Evolutionary conservation across 2,329 filamentous ascomycete genomes (phyloP).

Genomic region (Meredithiella fracta): DNA sequence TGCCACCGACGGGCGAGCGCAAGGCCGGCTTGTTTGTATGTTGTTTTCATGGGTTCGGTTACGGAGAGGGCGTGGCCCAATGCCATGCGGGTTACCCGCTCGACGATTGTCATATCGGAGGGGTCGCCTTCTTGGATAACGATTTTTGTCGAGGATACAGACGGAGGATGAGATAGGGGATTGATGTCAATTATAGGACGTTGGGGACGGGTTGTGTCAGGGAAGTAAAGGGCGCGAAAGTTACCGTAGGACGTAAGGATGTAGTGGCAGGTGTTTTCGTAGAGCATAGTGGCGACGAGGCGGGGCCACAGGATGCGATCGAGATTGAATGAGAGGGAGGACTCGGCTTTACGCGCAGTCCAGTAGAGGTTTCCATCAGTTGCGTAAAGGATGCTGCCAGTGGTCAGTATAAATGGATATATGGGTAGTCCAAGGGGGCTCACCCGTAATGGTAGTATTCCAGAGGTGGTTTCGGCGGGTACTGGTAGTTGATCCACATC

Average conservation of each 20-base stretch:
- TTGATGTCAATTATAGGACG: slow-evolving; percentile 9
- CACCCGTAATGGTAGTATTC: slow-evolving; percentile 13
- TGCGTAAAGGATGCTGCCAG: slow-evolving; percentile 8
- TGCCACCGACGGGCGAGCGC: slow-evolving; percentile 23
- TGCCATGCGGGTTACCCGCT: slow-evolving; percentile 15
- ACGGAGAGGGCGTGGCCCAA: slow-evolving; percentile 15
- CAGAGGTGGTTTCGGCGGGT: slow-evolving; percentile 6
- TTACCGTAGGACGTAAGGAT: slow-evolving; percentile 1
- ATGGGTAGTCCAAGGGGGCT: background rate
- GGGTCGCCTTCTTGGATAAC: slow-evolving; percentile 11
- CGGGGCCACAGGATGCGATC: slow-evolving; percentile 13
- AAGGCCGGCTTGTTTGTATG: slow-evolving; percentile 13
- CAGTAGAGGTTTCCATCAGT: slow-evolving; percentile 10
- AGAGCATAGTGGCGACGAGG: slow-evolving; percentile 7
- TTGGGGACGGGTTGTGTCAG: slow-evolving; percentile 6
- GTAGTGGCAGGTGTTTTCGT: background rate
- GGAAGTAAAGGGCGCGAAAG: slow-evolving; percentile 12
- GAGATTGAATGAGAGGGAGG: slow-evolving; percentile 10
- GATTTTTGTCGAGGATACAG: slow-evolving; percentile 3
- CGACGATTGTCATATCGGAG: slow-evolving; percentile 5
- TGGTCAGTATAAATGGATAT: background rate
- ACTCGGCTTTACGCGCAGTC: slow-evolving; percentile 8
- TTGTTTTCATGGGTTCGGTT: slow-evolving; percentile 14
- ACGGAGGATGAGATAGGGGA: slow-evolving; percentile 1
- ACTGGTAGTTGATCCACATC: slow-evolving; percentile 12